Evolutionary conservation across 1,139 yeast genomes (phyloP), one percentile per base, ranked within the genome.

Genomic region (Neolecta irregularis): DNA sequence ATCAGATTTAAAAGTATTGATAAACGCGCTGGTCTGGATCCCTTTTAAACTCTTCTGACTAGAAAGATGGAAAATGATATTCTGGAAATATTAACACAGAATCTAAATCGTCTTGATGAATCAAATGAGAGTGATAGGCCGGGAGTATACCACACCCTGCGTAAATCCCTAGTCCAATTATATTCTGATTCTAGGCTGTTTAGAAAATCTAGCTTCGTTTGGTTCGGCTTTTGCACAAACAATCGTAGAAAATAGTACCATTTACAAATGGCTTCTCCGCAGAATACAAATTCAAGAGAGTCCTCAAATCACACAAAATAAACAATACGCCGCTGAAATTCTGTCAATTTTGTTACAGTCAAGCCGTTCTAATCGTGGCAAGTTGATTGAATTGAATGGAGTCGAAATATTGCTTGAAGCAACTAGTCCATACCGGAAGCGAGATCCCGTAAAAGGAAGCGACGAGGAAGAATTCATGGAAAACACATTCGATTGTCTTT

Each of bases 401-500:
- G 33, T 48, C 17, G 52, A 48, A 22, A 30, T 36, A 6, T 30
- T 48, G 3, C 34, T 48, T 9, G 44, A 44, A 12, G 35, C 38
- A 5, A 25, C 47, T 4, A 42, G 48, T 7, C 40, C 41, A n/a
- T 45, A 42, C 21, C 37, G 51, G 19, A 41, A 37, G 24, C 28
- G 28, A 18, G 45, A 42, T 24, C 45, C 47, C 5, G 42, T 28
- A 20, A 48, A 41, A 31, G 46, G 42, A 17, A 39, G 39, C 16
- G 53, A 48, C 9, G 51, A 48, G 16, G 49, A 44, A 16, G 56
- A 53, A 21, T 44, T 48, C 25, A 43, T 46, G 16, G 48, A 46
- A 13, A 50, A 52, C 22, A 30, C 48, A 6, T 45, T 52, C 29
- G 48, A 49, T 34, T 24, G 43, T 3, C 41, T 51, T 2, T 36